Conservation (phyloP, 2,329 filamentous ascomycete species). For the Bipolaris sorokiniana region DNA sequence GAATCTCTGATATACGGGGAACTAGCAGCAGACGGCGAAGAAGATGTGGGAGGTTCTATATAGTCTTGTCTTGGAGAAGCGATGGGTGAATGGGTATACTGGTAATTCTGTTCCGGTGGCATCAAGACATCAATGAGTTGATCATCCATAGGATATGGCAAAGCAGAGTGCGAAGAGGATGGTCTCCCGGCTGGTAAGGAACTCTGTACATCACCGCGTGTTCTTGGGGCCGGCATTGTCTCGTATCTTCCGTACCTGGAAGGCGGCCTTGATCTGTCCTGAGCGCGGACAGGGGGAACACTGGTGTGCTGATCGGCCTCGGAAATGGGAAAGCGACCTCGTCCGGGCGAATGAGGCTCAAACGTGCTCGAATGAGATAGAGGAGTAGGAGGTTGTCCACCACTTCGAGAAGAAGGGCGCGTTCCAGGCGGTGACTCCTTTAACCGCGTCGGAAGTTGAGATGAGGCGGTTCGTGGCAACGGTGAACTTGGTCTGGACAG, state of each 20-base stretch:
- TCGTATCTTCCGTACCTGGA: constrained; percentile 40
- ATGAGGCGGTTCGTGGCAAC: constrained; percentile 29
- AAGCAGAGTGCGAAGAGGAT: constrained; percentile 26
- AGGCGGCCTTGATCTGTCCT: constrained; percentile 34
- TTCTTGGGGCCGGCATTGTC: constrained; percentile 36
- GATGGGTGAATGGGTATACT: constrained; percentile 43
- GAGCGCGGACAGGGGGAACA: constrained; percentile 33
- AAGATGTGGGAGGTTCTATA: constrained; percentile 30
- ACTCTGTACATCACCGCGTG: constrained; percentile 44
- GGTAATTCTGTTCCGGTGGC: constrained; percentile 53
- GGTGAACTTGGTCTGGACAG: constrained; percentile 39
- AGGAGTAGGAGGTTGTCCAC: constrained; percentile 34
- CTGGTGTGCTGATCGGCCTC: constrained; percentile 42
- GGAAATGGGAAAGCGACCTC: constrained; percentile 25
- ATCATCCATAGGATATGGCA: constrained; percentile 57
- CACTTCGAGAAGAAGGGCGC: constrained; percentile 38
- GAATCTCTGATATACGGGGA: constrained; percentile 32
- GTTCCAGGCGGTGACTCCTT: constrained; percentile 33
- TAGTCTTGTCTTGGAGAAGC: constrained; percentile 30
- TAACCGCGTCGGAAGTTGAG: constrained; percentile 35
- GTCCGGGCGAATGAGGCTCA: constrained; percentile 25
- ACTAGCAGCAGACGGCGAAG: constrained; percentile 26
- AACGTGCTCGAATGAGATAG: constrained; percentile 30
- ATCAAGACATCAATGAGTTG: constrained; percentile 45
- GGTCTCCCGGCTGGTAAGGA: constrained; percentile 39